phyloP scores from a whole-genome alignment of 805 yeast genomes.

The Yarrowia sp. region DNA sequence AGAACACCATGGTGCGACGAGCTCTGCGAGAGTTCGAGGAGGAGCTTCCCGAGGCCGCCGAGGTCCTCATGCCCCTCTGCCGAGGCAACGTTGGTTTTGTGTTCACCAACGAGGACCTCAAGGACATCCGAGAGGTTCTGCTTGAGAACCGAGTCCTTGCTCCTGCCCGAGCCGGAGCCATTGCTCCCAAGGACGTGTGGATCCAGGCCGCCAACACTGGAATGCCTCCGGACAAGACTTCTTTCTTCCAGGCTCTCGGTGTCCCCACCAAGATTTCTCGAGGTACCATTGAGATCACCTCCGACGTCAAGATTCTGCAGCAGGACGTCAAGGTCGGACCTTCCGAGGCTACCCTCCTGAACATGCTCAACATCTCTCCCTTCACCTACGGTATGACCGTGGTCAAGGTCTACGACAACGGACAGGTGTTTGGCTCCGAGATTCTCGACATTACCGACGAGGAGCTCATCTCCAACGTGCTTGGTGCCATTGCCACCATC shows the following conservation, averaged over 20 bases:
- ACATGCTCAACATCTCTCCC: conserved; percentile 99
- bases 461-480: conserved; percentile 89
- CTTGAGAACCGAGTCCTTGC: conserved; percentile 97
- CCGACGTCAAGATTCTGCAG: conserved; percentile 92
- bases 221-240: conserved; percentile 99
- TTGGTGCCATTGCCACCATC: conserved; percentile 87
- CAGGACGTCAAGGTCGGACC: conserved; percentile 92
- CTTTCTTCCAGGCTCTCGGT: conserved; percentile 99
- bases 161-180: conserved; percentile 99
- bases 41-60: conserved; percentile 31
- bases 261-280: conserved; percentile 99
- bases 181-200: conserved; percentile 97
- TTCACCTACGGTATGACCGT: conserved; percentile 98
- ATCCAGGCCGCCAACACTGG: conserved; percentile 99
- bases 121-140: conserved; percentile 84
- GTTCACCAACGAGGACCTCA: conserved; percentile 95
- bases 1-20: conserved; percentile 99
- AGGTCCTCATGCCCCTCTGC: conserved; percentile 75
- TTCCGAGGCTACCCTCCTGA: conserved; percentile 97
- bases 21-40: conserved; percentile 98
- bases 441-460: conserved; percentile 98
- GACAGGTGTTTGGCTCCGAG: conserved; percentile 95
- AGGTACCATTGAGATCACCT: conserved; percentile 99
- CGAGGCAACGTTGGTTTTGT: conserved; percentile 99
- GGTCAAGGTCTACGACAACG: conserved; percentile 96